A percentile compares a stretch with the other conserved stretches of the same genome.
These are phyloP conservation scores for Limnomonas spitsbergensis DNA, from an alignment of 139 green algal genomes.

Conservation along the genomic window DNA sequence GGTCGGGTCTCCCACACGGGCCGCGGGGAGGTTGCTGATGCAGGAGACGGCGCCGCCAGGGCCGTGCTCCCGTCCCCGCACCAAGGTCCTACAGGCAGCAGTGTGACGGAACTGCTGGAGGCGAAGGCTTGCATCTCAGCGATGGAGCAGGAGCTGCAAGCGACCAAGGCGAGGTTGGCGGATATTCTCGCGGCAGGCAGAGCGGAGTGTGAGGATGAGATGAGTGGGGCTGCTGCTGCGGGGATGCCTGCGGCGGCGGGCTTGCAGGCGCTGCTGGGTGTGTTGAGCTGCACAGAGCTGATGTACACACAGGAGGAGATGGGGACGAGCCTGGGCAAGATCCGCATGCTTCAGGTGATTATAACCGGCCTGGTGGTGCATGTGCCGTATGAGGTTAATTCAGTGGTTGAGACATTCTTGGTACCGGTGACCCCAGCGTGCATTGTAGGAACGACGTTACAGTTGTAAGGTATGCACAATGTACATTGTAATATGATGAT, in stretches of 20 bases:
- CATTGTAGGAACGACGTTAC: no score
- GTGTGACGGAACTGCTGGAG: background rate
- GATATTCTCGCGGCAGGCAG: background rate
- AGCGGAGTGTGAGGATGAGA: background rate
- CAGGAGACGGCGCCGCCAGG: no score
- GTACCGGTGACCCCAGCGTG: no score
- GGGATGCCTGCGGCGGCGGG: background rate
- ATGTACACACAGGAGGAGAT: background rate
- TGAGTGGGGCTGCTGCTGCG: background rate
- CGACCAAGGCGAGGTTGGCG: background rate
- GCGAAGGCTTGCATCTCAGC: background rate
- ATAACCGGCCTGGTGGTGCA: no score
- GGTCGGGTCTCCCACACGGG: background rate
- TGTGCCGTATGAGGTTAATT: no score
- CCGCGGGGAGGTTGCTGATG: no score
- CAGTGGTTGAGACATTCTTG: no score
- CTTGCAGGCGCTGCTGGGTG: background rate
- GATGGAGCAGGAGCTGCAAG: slow-evolving; percentile 5
- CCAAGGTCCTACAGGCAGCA: background rate
- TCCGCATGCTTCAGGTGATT: no score
- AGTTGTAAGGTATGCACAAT: no score
- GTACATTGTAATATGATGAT: no score
- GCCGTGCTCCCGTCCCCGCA: background rate
- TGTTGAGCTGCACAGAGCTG: background rate
- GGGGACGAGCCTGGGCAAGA: no score